Percentiles rank a stretch among this genome's conserved stretches.
Evolutionary conservation across 2,329 filamentous ascomycete species (phyloP).

Genomic region (Myriangium duriaei): DNA sequence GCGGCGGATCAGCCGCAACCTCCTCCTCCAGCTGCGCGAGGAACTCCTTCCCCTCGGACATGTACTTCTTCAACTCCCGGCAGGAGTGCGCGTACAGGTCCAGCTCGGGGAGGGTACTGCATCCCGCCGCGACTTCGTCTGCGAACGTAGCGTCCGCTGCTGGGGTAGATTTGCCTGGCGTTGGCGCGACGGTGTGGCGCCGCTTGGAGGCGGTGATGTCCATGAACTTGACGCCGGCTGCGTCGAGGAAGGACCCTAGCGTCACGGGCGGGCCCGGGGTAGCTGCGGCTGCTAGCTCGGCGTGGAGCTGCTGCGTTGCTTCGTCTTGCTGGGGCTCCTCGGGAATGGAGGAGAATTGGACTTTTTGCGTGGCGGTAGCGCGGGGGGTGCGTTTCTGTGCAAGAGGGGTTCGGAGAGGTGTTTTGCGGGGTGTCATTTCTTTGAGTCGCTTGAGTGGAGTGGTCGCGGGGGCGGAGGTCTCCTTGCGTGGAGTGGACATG

Average conservation of each 20-base stretch:
- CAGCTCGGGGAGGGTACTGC: slow-evolving; percentile 83
- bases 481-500: slow-evolving; percentile 37
- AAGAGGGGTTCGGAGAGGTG: slow-evolving; percentile 21
- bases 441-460: slow-evolving; percentile 30
- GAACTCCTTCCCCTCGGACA: slow-evolving; percentile 79
- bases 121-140: slow-evolving; percentile 72
- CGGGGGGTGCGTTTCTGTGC: slow-evolving; percentile 29
- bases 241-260: slow-evolving; percentile 81
- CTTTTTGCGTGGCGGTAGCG: slow-evolving; percentile 27
- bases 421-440: slow-evolving; percentile 20
- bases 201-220: slow-evolving; percentile 94
- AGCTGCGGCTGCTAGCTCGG: not conserved
- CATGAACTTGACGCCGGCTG: slow-evolving; percentile 97
- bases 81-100: slow-evolving; percentile 92
- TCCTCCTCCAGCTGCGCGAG: slow-evolving; percentile 84
- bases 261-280: slow-evolving; percentile 30
- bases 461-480: slow-evolving; percentile 23
- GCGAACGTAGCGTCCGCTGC: slow-evolving; percentile 40
- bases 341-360: slow-evolving; percentile 8
- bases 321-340: slow-evolving; percentile 16
- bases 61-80: slow-evolving; percentile 91
- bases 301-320: slow-evolving; percentile 11
- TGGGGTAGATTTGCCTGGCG: slow-evolving; percentile 21
- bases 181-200: slow-evolving; percentile 62
- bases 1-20: slow-evolving; percentile 79